These are phyloP conservation scores for Vitis hybrid DNA, from an alignment of 177 flowering plant genomes.

Conservation along the genomic window DNA sequence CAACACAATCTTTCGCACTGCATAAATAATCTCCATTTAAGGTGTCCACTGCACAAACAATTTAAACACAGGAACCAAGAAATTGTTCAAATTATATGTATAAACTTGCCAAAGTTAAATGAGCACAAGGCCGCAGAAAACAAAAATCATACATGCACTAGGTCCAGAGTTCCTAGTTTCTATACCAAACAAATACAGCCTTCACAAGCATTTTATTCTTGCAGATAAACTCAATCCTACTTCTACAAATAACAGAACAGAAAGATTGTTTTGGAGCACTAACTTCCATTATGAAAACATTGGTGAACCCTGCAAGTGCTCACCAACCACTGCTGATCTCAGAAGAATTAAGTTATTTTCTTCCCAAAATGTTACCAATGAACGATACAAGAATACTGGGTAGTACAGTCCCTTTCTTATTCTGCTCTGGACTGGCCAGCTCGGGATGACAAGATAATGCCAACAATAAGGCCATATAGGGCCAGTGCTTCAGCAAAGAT, in stretches of 20 bases:
- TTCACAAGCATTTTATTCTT: slow-evolving; percentile 27
- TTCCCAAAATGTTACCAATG: not conserved
- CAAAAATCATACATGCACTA: slow-evolving; percentile 13
- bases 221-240: slow-evolving; percentile 13
- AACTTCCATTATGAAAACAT: slow-evolving; percentile 1
- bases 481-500: slow-evolving; percentile 90
- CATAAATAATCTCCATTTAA: no score
- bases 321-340: slow-evolving; percentile 6
- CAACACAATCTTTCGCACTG: no score
- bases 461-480: slow-evolving; percentile 82
- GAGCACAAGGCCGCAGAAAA: not conserved
- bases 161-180: slow-evolving; percentile 12
- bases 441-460: slow-evolving; percentile 80
- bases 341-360: slow-evolving; percentile 1
- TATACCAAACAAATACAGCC: slow-evolving; percentile 5
- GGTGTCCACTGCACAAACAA: not conserved
- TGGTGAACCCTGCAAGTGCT: slow-evolving; percentile 8
- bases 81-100: not conserved
- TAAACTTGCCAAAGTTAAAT: no score
- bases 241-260: slow-evolving; percentile 13
- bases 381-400: slow-evolving; percentile 18
- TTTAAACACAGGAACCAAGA: no score
- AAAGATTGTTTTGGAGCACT: slow-evolving; percentile 1
- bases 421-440: slow-evolving; percentile 76
- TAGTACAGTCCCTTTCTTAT: slow-evolving; percentile 13